Conservation (phyloP, 2,329 filamentous ascomycete genomes). For the Arachnopeziza araneosa region DNA sequence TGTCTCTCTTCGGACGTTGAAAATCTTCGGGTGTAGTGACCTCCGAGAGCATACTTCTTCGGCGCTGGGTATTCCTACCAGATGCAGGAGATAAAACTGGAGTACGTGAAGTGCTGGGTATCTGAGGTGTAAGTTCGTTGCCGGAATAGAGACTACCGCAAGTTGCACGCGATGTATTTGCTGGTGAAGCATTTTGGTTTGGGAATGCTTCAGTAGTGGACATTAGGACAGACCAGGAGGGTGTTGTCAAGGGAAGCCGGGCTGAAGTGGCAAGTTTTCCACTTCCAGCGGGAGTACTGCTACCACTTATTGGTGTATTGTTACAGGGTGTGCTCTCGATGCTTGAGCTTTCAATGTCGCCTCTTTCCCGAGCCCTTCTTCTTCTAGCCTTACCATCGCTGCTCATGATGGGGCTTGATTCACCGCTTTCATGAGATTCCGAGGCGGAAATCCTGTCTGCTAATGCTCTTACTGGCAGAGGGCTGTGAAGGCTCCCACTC, state of each 20-base stretch:
- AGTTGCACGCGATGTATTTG: not conserved
- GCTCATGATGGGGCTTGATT: conserved; percentile 11
- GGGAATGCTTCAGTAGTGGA: not conserved
- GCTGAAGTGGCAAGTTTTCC: not conserved
- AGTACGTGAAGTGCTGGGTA: not conserved
- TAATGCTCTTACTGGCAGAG: conserved; percentile 10
- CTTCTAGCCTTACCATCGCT: conserved; percentile 21
- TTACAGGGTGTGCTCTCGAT: conserved; percentile 17
- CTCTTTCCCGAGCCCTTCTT: conserved; percentile 23
- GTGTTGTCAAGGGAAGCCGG: not conserved
- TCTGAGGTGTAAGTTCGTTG: not conserved
- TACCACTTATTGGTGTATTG: conserved; percentile 21
- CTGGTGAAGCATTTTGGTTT: not conserved
- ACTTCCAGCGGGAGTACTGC: conserved; percentile 4
- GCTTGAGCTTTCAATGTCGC: conserved; percentile 27
- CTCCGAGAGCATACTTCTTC: conserved; percentile 27
- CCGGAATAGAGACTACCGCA: not conserved
- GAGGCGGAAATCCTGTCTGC: conserved; percentile 9
- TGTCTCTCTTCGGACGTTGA: conserved; percentile 1
- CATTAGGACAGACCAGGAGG: not conserved
- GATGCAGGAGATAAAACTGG: conserved; percentile 3
- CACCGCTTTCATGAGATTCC: conserved; percentile 8
- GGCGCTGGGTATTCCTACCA: conserved; percentile 7
- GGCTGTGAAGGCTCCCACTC: conserved; percentile 21
- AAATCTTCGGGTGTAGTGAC: conserved; percentile 22